Evolutionary conservation across 345 rosid genomes (phyloP).

Genomic region (Lepidium sativum): DNA sequence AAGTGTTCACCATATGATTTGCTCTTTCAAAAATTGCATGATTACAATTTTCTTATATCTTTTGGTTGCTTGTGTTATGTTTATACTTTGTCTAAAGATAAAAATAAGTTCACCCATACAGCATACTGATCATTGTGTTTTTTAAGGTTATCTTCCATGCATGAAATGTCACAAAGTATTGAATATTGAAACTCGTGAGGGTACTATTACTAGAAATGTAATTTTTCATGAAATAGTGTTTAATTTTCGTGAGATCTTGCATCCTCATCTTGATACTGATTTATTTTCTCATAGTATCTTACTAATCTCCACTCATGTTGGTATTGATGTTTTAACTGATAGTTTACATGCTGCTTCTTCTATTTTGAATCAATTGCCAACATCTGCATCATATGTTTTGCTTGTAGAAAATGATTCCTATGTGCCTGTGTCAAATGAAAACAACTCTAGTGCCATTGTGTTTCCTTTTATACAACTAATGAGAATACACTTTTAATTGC

Average conservation of each 20-base stretch:
- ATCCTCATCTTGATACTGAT: no score
- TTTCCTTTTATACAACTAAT: no score
- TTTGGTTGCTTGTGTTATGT: not conserved
- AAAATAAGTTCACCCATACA: not conserved
- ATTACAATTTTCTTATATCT: not conserved
- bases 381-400: no score
- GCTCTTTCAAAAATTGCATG: not conserved
- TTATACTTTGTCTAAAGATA: not conserved
- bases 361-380: no score
- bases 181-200: not conserved
- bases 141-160: not conserved
- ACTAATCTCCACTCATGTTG: no score
- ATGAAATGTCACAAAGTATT: not conserved
- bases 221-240: not conserved
- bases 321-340: no score
- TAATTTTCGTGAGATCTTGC: not conserved
- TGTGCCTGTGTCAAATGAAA: no score
- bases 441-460: no score
- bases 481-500: no score
- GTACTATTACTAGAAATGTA: not conserved
- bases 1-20: not conserved
- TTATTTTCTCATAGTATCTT: no score
- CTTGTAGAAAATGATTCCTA: no score
- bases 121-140: not conserved
- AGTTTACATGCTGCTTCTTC: no score